phyloP scores from a whole-genome alignment of 768 basidiomycete genomes.

The Dioszegia aurantiaca region DNA sequence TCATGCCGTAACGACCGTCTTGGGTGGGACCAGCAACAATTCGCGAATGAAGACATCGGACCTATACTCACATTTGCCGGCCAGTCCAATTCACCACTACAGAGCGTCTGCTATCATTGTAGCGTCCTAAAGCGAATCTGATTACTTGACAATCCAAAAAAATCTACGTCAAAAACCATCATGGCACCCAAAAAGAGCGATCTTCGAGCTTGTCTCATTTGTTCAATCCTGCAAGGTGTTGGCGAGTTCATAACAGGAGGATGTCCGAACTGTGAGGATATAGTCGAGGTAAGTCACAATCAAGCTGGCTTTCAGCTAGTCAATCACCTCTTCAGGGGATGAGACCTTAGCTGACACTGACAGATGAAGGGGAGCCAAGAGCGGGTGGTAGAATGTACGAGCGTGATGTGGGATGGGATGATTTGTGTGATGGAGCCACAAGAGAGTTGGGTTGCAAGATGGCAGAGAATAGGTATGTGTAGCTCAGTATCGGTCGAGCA shows the following conservation, averaged over 20 bases:
- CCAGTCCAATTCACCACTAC: too few relatives aligned
- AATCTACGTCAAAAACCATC: too few relatives aligned
- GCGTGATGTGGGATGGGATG: constrained; percentile 86
- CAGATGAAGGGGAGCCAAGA: constrained; percentile 88
- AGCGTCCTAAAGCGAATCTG: too few relatives aligned
- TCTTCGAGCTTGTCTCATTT: constrained; percentile 84
- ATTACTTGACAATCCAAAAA: too few relatives aligned
- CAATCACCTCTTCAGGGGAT: background rate
- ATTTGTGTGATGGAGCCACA: constrained; percentile 83
- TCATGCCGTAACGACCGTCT: background rate
- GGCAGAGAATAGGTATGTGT: constrained; percentile 84
- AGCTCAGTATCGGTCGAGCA: background rate
- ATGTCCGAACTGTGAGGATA: constrained; percentile 96
- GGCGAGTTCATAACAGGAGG: constrained; percentile 79
- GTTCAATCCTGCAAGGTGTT: constrained; percentile 81
- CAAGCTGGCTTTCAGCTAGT: background rate
- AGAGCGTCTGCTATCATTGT: too few relatives aligned
- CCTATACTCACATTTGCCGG: too few relatives aligned
- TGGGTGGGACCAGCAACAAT: too few relatives aligned
- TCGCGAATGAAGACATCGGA: too few relatives aligned
- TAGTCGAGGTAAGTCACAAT: constrained; percentile 70
- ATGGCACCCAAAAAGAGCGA: constrained; percentile 57
- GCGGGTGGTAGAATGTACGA: constrained; percentile 79
- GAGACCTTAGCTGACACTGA: background rate
- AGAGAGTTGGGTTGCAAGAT: constrained; percentile 89